Base-by-base conservation (phyloP, 2,329 filamentous ascomycete genomes). In the Diaporthe helianthi region DNA sequence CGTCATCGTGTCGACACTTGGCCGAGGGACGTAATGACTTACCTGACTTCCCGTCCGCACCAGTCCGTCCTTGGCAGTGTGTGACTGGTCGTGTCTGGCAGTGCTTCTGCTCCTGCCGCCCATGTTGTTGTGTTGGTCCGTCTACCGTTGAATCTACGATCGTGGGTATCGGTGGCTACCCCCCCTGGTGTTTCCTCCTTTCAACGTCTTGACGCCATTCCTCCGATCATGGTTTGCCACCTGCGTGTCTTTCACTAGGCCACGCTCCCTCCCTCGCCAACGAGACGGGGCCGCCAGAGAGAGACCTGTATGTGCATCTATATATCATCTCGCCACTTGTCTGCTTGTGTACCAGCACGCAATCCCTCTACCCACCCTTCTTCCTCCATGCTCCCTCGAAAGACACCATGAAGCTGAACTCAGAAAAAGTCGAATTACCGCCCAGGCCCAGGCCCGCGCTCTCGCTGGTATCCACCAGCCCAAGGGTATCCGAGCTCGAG, bases 161-260 rank as follows among this genome's bases (percentile, higher is more conserved):
- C 67, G 38, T 67, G 52, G 52, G 36, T 65, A 47, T 54, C 24
- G 47, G 13, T 53, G 49, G 33, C 44, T 63, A 63, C 58, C 68
- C 49, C 67, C 41, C 61, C 52, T 67, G 26, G 33, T 46, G 58
- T 52, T 19, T 47, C 24, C 46, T 60, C 31, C 53, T 61, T 44
- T 38, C 53, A 61, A 68, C 65, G 53, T 51, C 31, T 51, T 68
- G 44, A 58, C 58, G 29, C 33, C 46, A 65, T 69, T 49, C 70
- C 55, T 69, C 51, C 41, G 67, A 67, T 67, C 70, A 38, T 69
- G 55, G 55, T 71, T 71, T 36, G 65, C 55, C 63, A 60, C 67
- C 44, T 52, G 41, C 33, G 67, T 71, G 63, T 71, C 70, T 69
- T 29, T 67, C 51, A n/a, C 51, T 29, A 22, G 41, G 29, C 36